phyloP scores from a whole-genome alignment of 2,329 filamentous ascomycete species.

The Aspergillus japonicus region DNA sequence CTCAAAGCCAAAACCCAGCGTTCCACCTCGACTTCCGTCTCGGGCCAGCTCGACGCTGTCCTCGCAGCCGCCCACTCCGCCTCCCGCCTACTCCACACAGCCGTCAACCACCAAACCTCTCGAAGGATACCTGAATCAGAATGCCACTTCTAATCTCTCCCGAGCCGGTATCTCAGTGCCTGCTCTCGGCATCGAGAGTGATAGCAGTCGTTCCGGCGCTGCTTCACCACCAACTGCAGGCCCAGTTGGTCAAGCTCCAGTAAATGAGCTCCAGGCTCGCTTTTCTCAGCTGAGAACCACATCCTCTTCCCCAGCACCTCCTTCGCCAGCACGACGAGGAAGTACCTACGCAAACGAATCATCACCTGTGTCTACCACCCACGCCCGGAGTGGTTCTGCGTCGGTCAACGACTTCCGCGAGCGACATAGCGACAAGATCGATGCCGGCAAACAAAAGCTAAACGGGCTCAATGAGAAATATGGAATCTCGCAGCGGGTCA shows the following conservation, averaged over 20 bases:
- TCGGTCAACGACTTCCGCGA: slow-evolving; percentile 69
- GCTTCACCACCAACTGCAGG: slow-evolving; percentile 17
- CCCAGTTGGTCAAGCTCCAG: slow-evolving; percentile 41
- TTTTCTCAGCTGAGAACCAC: slow-evolving; percentile 57
- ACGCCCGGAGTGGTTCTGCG: slow-evolving; percentile 58
- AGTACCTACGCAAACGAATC: slow-evolving; percentile 59
- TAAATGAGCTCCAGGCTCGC: slow-evolving; percentile 67
- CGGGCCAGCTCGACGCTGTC: slow-evolving; percentile 57
- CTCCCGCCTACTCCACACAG: slow-evolving; percentile 48
- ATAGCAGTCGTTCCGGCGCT: slow-evolving; percentile 26
- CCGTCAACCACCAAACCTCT: slow-evolving; percentile 29
- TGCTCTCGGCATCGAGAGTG: slow-evolving; percentile 66
- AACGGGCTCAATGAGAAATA: slow-evolving; percentile 40
- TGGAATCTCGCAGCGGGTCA: slow-evolving; percentile 50
- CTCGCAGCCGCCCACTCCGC: slow-evolving; percentile 44
- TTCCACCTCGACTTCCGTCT: slow-evolving; percentile 71
- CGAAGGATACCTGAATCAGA: slow-evolving; percentile 52
- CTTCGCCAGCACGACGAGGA: slow-evolving; percentile 38
- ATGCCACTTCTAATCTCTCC: slow-evolving; percentile 65
- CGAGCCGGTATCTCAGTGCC: slow-evolving; percentile 76
- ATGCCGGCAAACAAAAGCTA: slow-evolving; percentile 58
- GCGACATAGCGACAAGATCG: slow-evolving; percentile 68
- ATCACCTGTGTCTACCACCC: slow-evolving; percentile 59
- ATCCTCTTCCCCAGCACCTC: slow-evolving; percentile 27
- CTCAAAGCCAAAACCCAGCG: slow-evolving; percentile 50